A percentile compares a stretch with the other conserved stretches of the same genome.
Conservation (phyloP, 345 rosid species). For the Citrus sp. region DNA sequence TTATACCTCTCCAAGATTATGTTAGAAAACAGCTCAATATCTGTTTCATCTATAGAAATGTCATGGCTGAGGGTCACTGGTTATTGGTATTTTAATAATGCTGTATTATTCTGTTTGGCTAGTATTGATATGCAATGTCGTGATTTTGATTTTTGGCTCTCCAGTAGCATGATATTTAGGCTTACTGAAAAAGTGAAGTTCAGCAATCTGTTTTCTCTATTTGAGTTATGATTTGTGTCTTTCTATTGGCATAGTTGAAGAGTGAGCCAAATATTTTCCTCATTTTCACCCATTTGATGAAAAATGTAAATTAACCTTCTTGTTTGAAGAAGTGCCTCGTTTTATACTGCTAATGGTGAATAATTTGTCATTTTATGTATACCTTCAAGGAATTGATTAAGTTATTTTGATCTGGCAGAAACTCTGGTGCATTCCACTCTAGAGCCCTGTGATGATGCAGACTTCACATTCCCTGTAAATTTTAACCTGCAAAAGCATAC, state of each 20-base stretch:
- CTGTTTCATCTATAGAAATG: neutral
- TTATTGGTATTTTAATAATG: neutral
- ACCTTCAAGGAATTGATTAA: conserved; percentile 2
- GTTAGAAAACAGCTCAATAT: neutral
- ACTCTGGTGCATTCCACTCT: conserved; percentile 92
- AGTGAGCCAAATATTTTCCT: neutral
- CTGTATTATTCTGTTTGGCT: neutral
- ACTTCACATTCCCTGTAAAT: conserved; percentile 90
- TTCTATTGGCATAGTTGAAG: conserved; percentile 2
- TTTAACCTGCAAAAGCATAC: conserved; percentile 81
- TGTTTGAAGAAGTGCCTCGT: neutral
- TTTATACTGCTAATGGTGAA: neutral
- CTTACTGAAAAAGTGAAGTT: neutral
- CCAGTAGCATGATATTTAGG: too few species aligned
- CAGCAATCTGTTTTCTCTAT: neutral
- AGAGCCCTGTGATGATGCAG: conserved; percentile 83
- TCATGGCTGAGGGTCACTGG: neutral
- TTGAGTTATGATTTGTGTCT: neutral
- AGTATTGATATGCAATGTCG: neutral
- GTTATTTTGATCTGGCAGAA: conserved; percentile 45
- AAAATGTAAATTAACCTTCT: neutral
- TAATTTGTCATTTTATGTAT: neutral
- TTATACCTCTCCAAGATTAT: neutral
- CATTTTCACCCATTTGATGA: neutral
- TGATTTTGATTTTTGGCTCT: neutral